A percentile compares a stretch with the other conserved stretches of the same genome.
These are phyloP conservation scores for Pyricularia pennisetigena DNA, from an alignment of 2,329 filamentous ascomycete species.

Conservation along the genomic window DNA sequence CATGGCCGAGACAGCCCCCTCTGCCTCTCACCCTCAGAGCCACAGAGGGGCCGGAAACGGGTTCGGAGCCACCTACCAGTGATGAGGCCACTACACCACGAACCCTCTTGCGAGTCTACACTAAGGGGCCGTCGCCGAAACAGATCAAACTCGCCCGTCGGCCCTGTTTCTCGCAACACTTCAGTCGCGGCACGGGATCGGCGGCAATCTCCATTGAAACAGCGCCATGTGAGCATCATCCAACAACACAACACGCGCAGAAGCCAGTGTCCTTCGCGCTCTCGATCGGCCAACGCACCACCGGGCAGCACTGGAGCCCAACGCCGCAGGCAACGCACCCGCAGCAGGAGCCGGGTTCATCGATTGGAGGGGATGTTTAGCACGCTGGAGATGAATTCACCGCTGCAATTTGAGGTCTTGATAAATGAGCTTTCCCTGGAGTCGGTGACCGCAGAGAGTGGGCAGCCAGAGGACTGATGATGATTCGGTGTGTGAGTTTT, in stretches of 20 bases:
- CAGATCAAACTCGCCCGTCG: conserved; percentile 23
- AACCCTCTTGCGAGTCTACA: conserved; percentile 26
- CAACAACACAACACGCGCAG: conserved; percentile 18
- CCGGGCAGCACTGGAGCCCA: conserved; percentile 13
- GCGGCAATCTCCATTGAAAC: conserved; percentile 20
- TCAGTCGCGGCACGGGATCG: conserved; percentile 12
- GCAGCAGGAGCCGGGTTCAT: conserved; percentile 23
- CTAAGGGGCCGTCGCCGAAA: conserved; percentile 29
- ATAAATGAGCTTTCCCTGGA: not conserved
- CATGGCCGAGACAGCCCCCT: not conserved
- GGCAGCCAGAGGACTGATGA: not conserved
- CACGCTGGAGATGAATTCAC: conserved; percentile 6
- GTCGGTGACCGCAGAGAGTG: not conserved
- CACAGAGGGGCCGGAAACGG: conserved; percentile 1
- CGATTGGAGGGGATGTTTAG: conserved; percentile 7
- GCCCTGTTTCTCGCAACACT: conserved; percentile 11
- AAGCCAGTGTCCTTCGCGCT: conserved; percentile 27
- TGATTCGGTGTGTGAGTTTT: not conserved
- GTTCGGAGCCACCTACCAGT: conserved; percentile 2
- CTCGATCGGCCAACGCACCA: conserved; percentile 14
- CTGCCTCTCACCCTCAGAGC: conserved; percentile 3
- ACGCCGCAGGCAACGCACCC: conserved; percentile 25
- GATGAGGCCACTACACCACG: conserved; percentile 1
- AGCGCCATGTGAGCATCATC: conserved; percentile 19
- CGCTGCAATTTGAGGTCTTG: conserved; percentile 8